These are phyloP conservation scores for Rhizoctonia solani DNA, from an alignment of 1,284 basidiomycete species.

Conservation along the genomic window DNA sequence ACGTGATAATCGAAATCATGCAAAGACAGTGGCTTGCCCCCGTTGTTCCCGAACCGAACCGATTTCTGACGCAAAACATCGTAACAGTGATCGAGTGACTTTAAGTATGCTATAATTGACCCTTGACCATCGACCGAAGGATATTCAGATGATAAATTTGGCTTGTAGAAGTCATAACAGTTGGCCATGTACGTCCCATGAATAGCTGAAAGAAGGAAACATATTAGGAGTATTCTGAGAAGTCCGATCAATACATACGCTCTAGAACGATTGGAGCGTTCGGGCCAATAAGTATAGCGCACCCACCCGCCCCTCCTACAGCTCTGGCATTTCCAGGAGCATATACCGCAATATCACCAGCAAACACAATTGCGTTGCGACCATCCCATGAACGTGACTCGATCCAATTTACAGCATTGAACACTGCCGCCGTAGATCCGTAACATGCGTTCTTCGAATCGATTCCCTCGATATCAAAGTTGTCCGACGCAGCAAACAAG, in stretches of 20 bases:
- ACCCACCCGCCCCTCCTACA: conserved; percentile 94
- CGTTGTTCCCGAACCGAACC: neutral
- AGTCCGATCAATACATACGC: conserved; percentile 63
- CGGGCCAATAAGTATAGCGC: conserved; percentile 93
- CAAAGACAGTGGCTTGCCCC: conserved; percentile 50
- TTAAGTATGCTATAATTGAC: conserved; percentile 93
- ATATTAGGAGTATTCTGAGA: neutral
- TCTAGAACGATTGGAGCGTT: conserved; percentile 93
- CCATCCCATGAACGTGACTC: conserved; percentile 97
- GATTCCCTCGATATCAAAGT: conserved; percentile 97
- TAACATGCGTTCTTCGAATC: conserved; percentile 99
- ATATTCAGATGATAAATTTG: conserved; percentile 89
- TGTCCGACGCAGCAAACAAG: conserved; percentile 88
- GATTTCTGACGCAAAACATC: conserved; percentile 81
- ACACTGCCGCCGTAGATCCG: conserved; percentile 86
- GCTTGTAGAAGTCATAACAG: conserved; percentile 98
- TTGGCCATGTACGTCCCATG: conserved; percentile 98
- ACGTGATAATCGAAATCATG: conserved; percentile 85
- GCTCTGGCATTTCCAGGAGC: conserved; percentile 94
- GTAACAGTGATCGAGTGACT: conserved; percentile 91
- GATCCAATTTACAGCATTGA: conserved; percentile 85
- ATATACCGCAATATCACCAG: conserved; percentile 97
- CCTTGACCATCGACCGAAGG: conserved; percentile 97
- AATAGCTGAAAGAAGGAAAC: conserved; percentile 60
- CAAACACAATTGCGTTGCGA: conserved; percentile 95